Evolutionary conservation across 306 rosid species (phyloP), one percentile per base, ranked within the genome.

Genomic region (Vigna reflexopilosa): DNA sequence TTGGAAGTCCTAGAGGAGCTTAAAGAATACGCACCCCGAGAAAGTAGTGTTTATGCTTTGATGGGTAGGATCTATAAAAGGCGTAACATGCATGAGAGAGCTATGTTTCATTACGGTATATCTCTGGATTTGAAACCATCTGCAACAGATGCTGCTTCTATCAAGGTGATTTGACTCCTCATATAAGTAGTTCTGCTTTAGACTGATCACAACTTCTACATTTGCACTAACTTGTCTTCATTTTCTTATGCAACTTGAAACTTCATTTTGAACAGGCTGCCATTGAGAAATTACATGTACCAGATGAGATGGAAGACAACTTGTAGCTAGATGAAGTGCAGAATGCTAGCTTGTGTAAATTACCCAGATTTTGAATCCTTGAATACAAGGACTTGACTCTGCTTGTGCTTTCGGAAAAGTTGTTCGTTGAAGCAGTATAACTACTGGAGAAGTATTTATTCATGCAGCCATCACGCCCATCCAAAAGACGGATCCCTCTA

Each of bases 111-210:
- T 89, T 96, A 85, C 63, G 98, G 98, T 70, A 85, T 93, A 84
- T 91, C 99, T n/a, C 84, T 96, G 91, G 99, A 96, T 89, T 82
- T 96, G 87, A 96, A 96, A 82, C 99, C 99, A 13, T 93, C 98
- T 5, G 87, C 99, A 22, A 84, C 99, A 9, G 99, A 96, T 69
- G 97, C 92, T 69, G 98, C 99, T 80, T 71, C 91, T 72, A 96
- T 96, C 51, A 96, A 96, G 99, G 98, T 95, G 75, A 83, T 69
- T 40, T 28, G 19, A 36, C 59, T 17, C 47, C 9, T 17, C 47
- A 74, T 45, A 73, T 12, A 32, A 28, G 36, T 63, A 7, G 1
- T 67, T 75, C 75, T 49, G 13, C 57, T 30, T 49, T 36, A 75
- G 48, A 68, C 40, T 67, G 14, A 17, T 57, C 80, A 56, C 16